Conservation (phyloP, 768 basidiomycete genomes). For the Tulasnella sp. region DNA sequence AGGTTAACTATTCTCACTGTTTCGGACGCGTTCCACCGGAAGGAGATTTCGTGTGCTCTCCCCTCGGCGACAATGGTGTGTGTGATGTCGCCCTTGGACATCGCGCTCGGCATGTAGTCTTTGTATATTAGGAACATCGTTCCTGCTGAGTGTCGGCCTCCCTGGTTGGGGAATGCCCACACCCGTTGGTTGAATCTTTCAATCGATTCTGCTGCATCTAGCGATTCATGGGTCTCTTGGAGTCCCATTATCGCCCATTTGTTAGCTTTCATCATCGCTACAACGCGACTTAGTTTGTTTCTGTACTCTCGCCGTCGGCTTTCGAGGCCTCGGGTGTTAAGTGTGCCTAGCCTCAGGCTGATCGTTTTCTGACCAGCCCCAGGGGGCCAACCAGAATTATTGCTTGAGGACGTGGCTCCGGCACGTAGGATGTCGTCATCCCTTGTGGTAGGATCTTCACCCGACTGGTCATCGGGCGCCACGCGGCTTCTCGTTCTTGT, state of each 20-base stretch:
- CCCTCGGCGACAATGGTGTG: not conserved
- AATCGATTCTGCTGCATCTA: not conserved
- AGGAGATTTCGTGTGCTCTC: not conserved
- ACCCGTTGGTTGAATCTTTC: not conserved
- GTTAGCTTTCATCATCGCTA: slow-evolving; percentile 6
- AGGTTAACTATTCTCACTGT: slow-evolving; percentile 1
- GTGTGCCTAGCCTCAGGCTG: not conserved
- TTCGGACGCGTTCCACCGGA: not conserved
- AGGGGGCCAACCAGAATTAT: not conserved
- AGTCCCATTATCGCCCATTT: slow-evolving; percentile 14
- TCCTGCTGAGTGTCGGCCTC: not conserved
- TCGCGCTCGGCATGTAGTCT: not conserved
- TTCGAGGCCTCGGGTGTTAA: not conserved
- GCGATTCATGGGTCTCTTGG: not conserved
- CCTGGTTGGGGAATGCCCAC: not conserved
- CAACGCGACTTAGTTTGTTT: not conserved
- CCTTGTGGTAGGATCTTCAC: not conserved
- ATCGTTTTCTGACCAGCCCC: not conserved
- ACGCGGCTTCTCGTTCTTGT: not conserved
- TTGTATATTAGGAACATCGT: slow-evolving; percentile 4
- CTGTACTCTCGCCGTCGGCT: no score
- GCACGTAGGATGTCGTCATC: not conserved
- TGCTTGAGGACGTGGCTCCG: not conserved
- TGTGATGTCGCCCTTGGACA: not conserved
- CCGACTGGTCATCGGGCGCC: not conserved